Percentiles rank a stretch among this genome's conserved stretches.
Conservation (phyloP, 306 rosid species). For the Argentina anserina region DNA sequence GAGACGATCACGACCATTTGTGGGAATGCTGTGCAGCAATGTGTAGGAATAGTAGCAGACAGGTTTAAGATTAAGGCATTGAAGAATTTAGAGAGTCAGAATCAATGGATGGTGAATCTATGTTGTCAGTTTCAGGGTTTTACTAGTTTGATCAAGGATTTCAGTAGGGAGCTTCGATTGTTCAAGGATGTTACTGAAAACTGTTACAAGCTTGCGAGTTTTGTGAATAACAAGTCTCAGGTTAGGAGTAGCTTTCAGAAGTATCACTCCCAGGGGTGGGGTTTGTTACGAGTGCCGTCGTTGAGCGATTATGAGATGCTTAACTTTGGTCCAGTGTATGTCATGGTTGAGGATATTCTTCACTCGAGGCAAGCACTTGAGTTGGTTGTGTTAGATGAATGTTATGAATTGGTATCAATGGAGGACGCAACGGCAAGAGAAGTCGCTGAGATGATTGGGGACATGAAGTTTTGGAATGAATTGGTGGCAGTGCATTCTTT, state of each 20-base stretch:
- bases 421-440: constrained; percentile 62
- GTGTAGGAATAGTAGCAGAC: constrained; percentile 95
- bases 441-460: constrained; percentile 57
- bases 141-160: constrained; percentile 63
- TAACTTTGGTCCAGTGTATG: constrained; percentile 37
- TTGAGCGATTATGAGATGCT: constrained; percentile 24
- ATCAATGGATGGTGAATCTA: constrained; percentile 92
- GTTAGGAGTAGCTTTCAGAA: constrained; percentile 61
- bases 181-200: constrained; percentile 49
- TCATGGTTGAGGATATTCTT: constrained; percentile 58
- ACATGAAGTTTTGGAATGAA: constrained; percentile 73
- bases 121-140: constrained; percentile 84
- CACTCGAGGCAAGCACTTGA: constrained; percentile 58
- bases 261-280: constrained; percentile 70
- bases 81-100: constrained; percentile 71
- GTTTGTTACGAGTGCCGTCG: constrained; percentile 54
- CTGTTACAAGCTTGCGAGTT: constrained; percentile 67
- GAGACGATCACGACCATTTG: constrained; percentile 86
- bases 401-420: constrained; percentile 51
- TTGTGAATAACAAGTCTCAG: constrained; percentile 64
- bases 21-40: constrained; percentile 63
- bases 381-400: constrained; percentile 48
- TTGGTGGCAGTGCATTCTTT: constrained; percentile 56
- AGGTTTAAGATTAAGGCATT: constrained; percentile 74
- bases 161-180: constrained; percentile 62